phyloP scores from a whole-genome alignment of 345 rosid species.

The Citrus medica region DNA sequence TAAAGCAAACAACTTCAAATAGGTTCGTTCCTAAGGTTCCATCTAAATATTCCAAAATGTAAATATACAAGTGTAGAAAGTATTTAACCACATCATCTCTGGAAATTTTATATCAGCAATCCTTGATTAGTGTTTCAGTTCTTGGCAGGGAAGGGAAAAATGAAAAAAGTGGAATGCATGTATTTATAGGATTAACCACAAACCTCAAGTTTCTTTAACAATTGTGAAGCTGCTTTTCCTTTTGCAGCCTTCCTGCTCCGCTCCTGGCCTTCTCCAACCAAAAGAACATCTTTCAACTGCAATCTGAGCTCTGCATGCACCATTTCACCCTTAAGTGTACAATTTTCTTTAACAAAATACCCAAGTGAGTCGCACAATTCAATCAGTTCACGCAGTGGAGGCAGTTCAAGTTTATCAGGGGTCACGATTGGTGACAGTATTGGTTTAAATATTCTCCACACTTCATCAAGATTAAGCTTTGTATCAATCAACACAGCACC shows the following conservation, averaged over 20 bases:
- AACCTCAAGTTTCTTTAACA: slow-evolving; percentile 85
- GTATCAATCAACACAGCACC: slow-evolving; percentile 84
- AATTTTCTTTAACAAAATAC: slow-evolving; percentile 49
- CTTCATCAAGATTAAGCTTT: slow-evolving; percentile 59
- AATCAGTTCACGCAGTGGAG: slow-evolving; percentile 66
- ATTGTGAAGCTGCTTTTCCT: slow-evolving; percentile 74
- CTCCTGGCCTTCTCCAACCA: slow-evolving; percentile 64
- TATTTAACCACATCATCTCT: too few relatives aligned
- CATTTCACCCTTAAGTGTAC: slow-evolving; percentile 42
- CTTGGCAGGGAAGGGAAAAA: too few relatives aligned
- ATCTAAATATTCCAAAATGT: background rate
- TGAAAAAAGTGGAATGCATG: background rate
- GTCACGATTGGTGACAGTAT: slow-evolving; percentile 79
- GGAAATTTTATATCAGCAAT: background rate
- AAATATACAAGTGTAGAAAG: too few relatives aligned
- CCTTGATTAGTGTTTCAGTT: background rate
- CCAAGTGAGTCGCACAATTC: slow-evolving; percentile 82
- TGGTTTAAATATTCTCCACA: slow-evolving; percentile 76
- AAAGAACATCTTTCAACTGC: slow-evolving; percentile 60
- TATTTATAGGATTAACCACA: slow-evolving; percentile 14
- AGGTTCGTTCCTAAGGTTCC: background rate
- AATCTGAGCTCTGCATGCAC: slow-evolving; percentile 58
- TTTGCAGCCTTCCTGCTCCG: slow-evolving; percentile 59
- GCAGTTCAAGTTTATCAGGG: slow-evolving; percentile 73
- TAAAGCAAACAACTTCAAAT: background rate